A percentile compares a stretch with the other conserved stretches of the same genome.
phyloP scores from a whole-genome alignment of 2,329 filamentous ascomycete genomes.

The Orbilia javanica region DNA sequence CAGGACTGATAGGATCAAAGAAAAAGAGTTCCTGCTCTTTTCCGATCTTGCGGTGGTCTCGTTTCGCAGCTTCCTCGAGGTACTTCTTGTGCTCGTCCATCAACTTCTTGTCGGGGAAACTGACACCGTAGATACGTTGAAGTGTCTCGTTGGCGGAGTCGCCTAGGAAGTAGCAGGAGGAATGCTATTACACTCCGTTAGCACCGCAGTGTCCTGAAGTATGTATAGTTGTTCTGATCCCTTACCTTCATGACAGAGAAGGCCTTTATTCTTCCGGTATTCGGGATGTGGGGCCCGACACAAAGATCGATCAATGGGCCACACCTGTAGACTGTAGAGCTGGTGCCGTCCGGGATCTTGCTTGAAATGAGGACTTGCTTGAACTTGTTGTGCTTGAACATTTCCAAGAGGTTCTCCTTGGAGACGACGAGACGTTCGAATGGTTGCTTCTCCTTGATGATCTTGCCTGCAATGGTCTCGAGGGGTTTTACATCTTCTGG shows the following conservation, averaged over 20 bases:
- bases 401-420: constrained; percentile 91
- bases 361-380: constrained; percentile 98
- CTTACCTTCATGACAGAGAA: constrained; percentile 88
- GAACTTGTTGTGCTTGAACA: constrained; percentile 98
- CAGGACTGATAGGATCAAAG: constrained; percentile 93
- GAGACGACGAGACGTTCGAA: constrained; percentile 90
- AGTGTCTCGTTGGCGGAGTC: constrained; percentile 94
- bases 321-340: constrained; percentile 93
- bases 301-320: constrained; percentile 95
- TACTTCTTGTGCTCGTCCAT: constrained; percentile 95
- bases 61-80: constrained; percentile 96
- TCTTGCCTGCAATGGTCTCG: constrained; percentile 81
- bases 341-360: constrained; percentile 88
- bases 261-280: constrained; percentile 92
- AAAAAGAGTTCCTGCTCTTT: constrained; percentile 98
- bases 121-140: constrained; percentile 95
- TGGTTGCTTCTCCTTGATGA: constrained; percentile 95
- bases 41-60: constrained; percentile 93
- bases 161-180: constrained; percentile 90
- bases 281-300: constrained; percentile 91
- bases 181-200: constrained; percentile 71
- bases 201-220: background rate
- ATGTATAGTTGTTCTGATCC: background rate
- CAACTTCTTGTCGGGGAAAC: constrained; percentile 95
- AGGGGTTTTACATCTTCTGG: constrained; percentile 85